A percentile compares a stretch with the other conserved stretches of the same genome.
These are phyloP conservation scores for Fusarium tupiense DNA, from an alignment of 2,329 filamentous ascomycete species.

Conservation along the genomic window DNA sequence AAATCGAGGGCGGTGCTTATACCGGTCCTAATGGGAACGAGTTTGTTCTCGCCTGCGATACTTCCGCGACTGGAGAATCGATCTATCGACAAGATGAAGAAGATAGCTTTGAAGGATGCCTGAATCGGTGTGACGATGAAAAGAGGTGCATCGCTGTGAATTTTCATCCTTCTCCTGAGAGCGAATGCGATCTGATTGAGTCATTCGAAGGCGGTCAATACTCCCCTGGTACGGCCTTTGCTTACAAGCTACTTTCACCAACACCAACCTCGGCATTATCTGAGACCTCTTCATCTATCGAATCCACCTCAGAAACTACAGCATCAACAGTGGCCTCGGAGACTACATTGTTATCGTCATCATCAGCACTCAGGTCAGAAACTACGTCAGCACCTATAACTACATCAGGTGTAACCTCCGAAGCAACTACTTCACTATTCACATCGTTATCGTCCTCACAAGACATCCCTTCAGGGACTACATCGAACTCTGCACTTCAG, in stretches of 20 bases:
- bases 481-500: rapidly evolving
- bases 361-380: background rate
- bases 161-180: background rate
- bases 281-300: rapidly evolving
- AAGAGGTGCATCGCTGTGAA: background rate
- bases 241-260: background rate
- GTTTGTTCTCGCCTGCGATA: background rate
- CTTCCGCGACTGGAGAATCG: background rate
- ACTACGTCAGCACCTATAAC: background rate
- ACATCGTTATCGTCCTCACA: rapidly evolving
- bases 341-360: too few relatives aligned
- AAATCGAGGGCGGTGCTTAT: background rate
- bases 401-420: background rate
- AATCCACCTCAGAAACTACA: background rate
- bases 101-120: background rate
- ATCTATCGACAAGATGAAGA: background rate
- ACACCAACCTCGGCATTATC: background rate
- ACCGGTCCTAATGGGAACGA: background rate
- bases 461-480: rapidly evolving
- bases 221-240: background rate
- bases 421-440: background rate
- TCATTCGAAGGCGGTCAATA: background rate
- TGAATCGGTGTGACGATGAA: background rate
- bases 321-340: background rate
- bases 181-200: background rate